Base-by-base conservation (phyloP, 257 asterid species). In the Cruciata laevipes region DNA sequence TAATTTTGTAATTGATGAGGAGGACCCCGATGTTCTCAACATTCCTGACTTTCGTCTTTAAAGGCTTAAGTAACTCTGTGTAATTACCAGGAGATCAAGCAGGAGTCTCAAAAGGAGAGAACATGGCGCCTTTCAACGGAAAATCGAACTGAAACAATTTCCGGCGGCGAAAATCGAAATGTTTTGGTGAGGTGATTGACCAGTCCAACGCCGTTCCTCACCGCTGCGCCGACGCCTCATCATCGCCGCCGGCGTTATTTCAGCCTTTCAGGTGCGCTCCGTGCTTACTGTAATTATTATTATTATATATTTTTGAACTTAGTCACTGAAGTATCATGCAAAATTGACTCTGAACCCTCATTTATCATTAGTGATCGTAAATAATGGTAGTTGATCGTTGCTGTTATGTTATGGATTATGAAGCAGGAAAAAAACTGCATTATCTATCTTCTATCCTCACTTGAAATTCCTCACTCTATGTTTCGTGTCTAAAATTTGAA, bases 231-330 rank as follows among this genome's bases (percentile, higher is more conserved):
- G 17, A 18, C 27, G 57, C 57, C 21, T 51, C 24, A 17, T n/a
- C 57, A n/a, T 51, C 20, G 67, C 49, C 67, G 67, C 42, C 71
- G 71, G 71, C 60, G 20, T 13, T 53, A 21, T 40, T 40, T 11
- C 24, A 13, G 18, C 18, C 51, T 42, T 42, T 42, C 17, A 42
- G 51, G 51, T 42, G 51, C 17, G 49, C 17, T 13, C 12, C 0
- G 63, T 16, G 7, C 64, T 59, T 30, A 30, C 35, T 24, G 24
- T n/a, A n/a, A n/a, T 20, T 47, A 47, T 47, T 47, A 47, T 14
- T 13, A 42, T 2, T 6, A 8, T 47, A 0, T 14, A 21, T 11
- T 8, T 18, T 47, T 61, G 24, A n/a, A 5, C 13, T 63, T 3
- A 14, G 56, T 31, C 40, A 23, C 61, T 56, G 47, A 20, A 35